Evolutionary conservation across 2,329 filamentous ascomycete species (phyloP).

Genomic region (Venturia carpophila): DNA sequence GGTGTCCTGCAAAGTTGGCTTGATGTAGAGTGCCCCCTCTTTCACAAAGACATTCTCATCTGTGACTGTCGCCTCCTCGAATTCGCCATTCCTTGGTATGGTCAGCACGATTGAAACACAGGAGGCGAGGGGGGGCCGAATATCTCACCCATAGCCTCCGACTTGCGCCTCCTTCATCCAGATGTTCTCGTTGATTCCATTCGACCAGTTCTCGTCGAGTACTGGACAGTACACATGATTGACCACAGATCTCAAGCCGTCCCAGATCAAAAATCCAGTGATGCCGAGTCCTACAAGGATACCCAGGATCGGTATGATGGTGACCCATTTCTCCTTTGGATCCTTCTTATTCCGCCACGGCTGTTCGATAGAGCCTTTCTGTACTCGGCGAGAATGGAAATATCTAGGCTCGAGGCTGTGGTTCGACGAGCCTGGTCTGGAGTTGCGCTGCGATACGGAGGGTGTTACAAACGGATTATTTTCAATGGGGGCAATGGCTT

Average conservation of each 20-base stretch:
- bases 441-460: not conserved
- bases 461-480: constrained; percentile 13
- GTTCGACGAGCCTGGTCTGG: not conserved
- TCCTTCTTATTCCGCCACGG: constrained; percentile 69
- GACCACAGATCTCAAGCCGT: constrained; percentile 63
- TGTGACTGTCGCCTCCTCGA: constrained; percentile 63
- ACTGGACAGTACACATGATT: constrained; percentile 67
- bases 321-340: constrained; percentile 78
- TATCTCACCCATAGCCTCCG: constrained; percentile 66
- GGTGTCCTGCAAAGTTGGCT: constrained; percentile 67
- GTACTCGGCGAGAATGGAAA: constrained; percentile 66
- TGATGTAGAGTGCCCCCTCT: constrained; percentile 63
- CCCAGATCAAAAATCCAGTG: constrained; percentile 65
- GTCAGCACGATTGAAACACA: constrained; percentile 14
- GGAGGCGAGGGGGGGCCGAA: not conserved
- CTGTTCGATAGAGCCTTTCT: constrained; percentile 65
- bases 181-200: constrained; percentile 49
- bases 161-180: constrained; percentile 72
- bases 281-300: constrained; percentile 60
- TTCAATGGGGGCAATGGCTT: not conserved
- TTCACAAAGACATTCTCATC: constrained; percentile 69
- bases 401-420: constrained; percentile 35
- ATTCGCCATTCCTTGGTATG: constrained; percentile 61
- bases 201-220: constrained; percentile 57
- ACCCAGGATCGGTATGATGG: constrained; percentile 67